Evolutionary conservation across 2,329 filamentous ascomycete genomes (phyloP).

Genomic region (Trichoderma citrinoviride): DNA sequence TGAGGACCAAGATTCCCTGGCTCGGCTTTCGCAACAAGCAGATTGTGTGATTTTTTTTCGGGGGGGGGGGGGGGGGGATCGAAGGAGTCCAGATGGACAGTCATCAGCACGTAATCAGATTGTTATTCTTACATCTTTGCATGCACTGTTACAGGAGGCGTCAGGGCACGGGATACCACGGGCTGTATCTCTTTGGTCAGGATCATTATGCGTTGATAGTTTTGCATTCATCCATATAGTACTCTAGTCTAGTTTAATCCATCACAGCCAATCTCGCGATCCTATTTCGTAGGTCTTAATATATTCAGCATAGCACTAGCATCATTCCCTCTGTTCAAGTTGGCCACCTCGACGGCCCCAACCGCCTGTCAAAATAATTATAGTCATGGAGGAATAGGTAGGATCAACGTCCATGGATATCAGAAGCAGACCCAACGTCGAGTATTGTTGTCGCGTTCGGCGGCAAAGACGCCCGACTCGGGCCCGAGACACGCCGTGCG

Average conservation of each 20-base stretch:
- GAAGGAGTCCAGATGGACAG: too few species aligned
- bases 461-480: background rate
- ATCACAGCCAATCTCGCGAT: too few species aligned
- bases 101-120: too few species aligned
- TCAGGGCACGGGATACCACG: background rate
- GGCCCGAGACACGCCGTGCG: background rate
- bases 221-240: background rate
- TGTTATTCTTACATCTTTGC: background rate
- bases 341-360: background rate
- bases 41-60: background rate
- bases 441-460: background rate
- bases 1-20: conserved; percentile 53
- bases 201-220: background rate
- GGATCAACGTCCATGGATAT: too few species aligned
- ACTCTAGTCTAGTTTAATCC: background rate
- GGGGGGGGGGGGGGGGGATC: too few species aligned
- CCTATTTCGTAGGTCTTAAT: too few species aligned
- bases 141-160: too few species aligned
- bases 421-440: too few species aligned
- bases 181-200: background rate
- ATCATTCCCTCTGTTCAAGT: too few species aligned
- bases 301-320: too few species aligned
- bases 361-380: background rate
- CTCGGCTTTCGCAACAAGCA: conserved; percentile 41
- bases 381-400: too few species aligned